Base-by-base conservation (phyloP, 768 basidiomycete species). In the Hemileccinum impolitum region DNA sequence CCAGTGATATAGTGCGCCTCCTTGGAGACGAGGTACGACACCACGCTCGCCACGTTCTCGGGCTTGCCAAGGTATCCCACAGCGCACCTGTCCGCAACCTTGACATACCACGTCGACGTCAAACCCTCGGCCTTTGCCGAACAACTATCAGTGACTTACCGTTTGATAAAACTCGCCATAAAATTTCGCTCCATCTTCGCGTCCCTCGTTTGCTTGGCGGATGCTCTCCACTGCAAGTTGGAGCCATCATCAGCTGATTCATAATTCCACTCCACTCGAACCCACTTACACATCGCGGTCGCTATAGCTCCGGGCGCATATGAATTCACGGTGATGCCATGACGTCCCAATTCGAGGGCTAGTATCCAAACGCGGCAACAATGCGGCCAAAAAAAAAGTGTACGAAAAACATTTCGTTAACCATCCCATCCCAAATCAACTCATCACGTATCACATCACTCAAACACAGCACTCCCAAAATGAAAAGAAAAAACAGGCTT, bases 1-100 rank as follows among this genome's bases (percentile, higher is more conserved):
- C 64, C 70, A 4, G 61, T 64, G 23, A 68, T 61, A 25, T 60
- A 63, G 39, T 52, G 50, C 2, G 61, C 58, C 39, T 60, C 64
- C 52, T 61, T 64, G 15, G 67, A 63, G 18, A 59, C 64, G 12
- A 72, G 52, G 42, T 59, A 70, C 13, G 65, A 66, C 18, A 68
- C 62, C 4, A 64, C 26, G n/a, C 55, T 58, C 7, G 58, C 61
- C 13, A 67, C 56, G 18, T 65, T 58, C 18, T 57, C 53, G 2
- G 56, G 26, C 17, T 47, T 53, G 15, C 53, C 23, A 23, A 23
- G 23, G 23, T 54, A 51, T 18, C 59, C 42, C 12, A 52, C 37
- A 21, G 47, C 43, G 30, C 37, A 32, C 10, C 34, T 42, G 1
- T 50, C 34, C n/a, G 39, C 46, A 30, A 46, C 34, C 43, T 46